These are phyloP conservation scores for Cladosporium sp. DNA, from an alignment of 2,329 filamentous ascomycete species.

Conservation along the genomic window DNA sequence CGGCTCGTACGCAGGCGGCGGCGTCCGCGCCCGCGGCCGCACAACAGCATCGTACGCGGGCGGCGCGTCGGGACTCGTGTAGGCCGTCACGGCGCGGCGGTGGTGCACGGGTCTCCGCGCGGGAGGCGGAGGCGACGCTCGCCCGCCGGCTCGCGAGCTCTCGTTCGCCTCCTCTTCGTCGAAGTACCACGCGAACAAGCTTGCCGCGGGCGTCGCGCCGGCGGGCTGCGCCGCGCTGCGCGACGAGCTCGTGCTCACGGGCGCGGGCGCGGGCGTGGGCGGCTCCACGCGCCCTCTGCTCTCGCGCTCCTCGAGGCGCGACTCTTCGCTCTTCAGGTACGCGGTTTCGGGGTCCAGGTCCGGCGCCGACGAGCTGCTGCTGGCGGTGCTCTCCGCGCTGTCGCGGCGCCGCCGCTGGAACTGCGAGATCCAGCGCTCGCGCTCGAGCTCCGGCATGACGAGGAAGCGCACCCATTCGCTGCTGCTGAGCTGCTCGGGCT, in stretches of 20 bases:
- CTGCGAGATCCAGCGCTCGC: conserved; percentile 29
- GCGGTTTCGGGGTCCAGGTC: conserved; percentile 17
- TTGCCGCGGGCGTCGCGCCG: conserved; percentile 23
- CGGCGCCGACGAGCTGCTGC: conserved; percentile 10
- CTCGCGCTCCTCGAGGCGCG: conserved; percentile 19
- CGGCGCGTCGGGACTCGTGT: conserved; percentile 8
- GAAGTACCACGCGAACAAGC: conserved; percentile 26
- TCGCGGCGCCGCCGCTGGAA: conserved; percentile 24
- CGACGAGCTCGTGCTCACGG: conserved; percentile 1
- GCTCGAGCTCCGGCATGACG: conserved; percentile 28
- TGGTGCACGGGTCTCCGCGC: conserved; percentile 19
- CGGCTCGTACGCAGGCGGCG: conserved; percentile 29
- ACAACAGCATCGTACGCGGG: conserved; percentile 25
- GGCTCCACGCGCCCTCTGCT: not conserved
- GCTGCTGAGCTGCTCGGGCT: conserved; percentile 28
- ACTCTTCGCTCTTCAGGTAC: conserved; percentile 28
- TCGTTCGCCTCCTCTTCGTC: conserved; percentile 10
- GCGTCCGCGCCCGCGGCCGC: conserved; percentile 18
- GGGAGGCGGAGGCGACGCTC: conserved; percentile 13
- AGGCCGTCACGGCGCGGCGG: conserved; percentile 18
- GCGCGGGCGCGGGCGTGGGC: not conserved
- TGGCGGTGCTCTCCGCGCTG: conserved; percentile 20
- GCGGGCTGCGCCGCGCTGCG: not conserved
- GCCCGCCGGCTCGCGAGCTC: not conserved
- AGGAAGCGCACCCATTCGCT: conserved; percentile 31